Percentiles rank a stretch among this genome's conserved stretches.
These are phyloP conservation scores for Lactifluus echinatus DNA, from an alignment of 768 basidiomycete genomes.

Conservation along the genomic window DNA sequence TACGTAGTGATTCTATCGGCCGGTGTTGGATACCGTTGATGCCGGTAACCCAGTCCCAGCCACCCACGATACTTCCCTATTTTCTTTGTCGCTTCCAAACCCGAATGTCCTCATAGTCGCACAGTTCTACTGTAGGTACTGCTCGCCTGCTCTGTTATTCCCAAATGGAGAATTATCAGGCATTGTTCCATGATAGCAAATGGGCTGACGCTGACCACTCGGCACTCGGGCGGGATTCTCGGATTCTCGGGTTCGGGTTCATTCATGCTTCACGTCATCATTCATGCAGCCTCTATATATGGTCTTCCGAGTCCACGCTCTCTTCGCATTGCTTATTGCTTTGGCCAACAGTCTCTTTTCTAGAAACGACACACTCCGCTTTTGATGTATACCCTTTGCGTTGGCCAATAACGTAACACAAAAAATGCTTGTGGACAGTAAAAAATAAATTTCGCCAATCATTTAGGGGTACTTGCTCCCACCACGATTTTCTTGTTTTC, in stretches of 20 bases:
- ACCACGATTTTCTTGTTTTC: background rate
- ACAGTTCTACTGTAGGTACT: background rate
- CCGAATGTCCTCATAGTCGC: background rate
- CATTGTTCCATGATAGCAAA: background rate
- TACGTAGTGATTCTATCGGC: background rate
- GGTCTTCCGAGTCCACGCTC: background rate
- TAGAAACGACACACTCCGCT: background rate
- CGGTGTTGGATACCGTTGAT: background rate
- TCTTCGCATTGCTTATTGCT: background rate
- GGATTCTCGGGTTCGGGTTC: background rate
- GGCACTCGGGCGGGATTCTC: no score
- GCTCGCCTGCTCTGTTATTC: background rate
- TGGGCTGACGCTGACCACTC: background rate
- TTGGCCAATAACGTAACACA: slow-evolving; percentile 1
- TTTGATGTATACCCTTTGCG: background rate
- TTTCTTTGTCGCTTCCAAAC: background rate
- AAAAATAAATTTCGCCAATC: background rate
- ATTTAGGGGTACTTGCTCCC: slow-evolving; percentile 1
- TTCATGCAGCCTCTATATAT: background rate
- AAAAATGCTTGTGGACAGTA: background rate
- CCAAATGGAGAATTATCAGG: background rate
- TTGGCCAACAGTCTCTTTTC: background rate
- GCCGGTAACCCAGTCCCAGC: background rate
- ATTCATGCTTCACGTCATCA: slow-evolving; percentile 6
- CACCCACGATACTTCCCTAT: background rate